Percentiles rank a stretch among this genome's conserved stretches.
Conservation (phyloP, 768 basidiomycete genomes). For the Clathrus columnatus region DNA sequence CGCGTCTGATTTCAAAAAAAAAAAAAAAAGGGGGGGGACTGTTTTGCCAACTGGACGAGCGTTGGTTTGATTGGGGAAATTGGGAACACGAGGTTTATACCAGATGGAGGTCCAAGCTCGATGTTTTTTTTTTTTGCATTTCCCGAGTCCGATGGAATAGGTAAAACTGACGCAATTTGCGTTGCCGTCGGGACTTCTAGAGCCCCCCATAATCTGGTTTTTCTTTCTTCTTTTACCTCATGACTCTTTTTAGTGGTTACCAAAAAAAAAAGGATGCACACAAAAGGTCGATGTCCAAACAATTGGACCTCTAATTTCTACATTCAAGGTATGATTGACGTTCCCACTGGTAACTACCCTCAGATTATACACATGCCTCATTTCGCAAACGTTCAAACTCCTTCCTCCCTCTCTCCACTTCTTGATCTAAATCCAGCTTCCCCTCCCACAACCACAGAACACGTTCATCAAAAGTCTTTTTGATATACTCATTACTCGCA, state of each 20-base stretch:
- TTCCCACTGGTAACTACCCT: neutral
- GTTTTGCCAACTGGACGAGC: no score
- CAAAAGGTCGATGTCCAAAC: no score
- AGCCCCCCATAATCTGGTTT: no score
- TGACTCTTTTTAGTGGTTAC: no score
- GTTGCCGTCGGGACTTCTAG: neutral
- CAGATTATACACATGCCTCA: neutral
- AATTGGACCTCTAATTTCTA: no score
- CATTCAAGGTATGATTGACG: no score
- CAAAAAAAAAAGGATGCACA: no score
- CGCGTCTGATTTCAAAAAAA: no score
- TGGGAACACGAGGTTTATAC: neutral
- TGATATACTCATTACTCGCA: conserved; percentile 31
- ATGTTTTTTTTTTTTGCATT: neutral
- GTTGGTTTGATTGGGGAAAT: no score
- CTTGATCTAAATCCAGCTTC: conserved; percentile 7
- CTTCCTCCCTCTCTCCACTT: conserved; percentile 4
- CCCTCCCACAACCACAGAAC: conserved; percentile 56
- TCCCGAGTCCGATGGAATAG: neutral
- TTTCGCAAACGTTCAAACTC: neutral
- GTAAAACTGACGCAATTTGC: neutral
- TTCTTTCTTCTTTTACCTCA: no score
- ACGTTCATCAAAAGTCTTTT: conserved; percentile 35
- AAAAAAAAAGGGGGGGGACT: no score
- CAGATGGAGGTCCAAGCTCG: neutral